These are phyloP conservation scores for Penicillium cinerascens DNA, from an alignment of 495 filamentous ascomycete genomes.

Conservation along the genomic window DNA sequence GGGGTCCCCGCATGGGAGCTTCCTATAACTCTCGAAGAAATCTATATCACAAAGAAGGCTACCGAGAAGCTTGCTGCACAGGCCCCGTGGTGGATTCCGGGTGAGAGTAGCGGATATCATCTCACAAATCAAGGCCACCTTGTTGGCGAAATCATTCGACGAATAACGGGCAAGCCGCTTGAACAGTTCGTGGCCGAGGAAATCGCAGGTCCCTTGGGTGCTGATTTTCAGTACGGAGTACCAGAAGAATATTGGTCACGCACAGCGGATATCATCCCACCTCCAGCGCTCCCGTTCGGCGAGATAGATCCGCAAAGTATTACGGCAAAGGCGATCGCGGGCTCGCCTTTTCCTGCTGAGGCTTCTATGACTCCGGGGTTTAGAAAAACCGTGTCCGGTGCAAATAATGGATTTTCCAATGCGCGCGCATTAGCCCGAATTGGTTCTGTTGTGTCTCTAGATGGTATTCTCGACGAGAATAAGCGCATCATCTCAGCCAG, in stretches of 20 bases:
- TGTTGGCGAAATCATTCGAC: slow-evolving; percentile 36
- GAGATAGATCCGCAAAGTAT: slow-evolving; percentile 14
- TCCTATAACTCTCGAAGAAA: slow-evolving; percentile 22
- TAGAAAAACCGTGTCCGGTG: slow-evolving; percentile 24
- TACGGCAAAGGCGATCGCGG: slow-evolving; percentile 9
- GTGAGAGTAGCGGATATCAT: slow-evolving; percentile 40
- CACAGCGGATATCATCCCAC: slow-evolving; percentile 25
- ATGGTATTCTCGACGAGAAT: slow-evolving; percentile 30
- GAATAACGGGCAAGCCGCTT: slow-evolving; percentile 34
- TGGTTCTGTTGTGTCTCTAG: slow-evolving; percentile 27
- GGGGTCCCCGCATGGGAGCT: slow-evolving; percentile 35
- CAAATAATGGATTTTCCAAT: slow-evolving; percentile 32
- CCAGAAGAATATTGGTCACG: slow-evolving; percentile 29
- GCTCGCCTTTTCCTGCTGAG: slow-evolving; percentile 1
- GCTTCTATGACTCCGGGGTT: slow-evolving; percentile 16
- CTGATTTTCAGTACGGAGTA: slow-evolving; percentile 39
- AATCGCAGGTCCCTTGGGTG: slow-evolving; percentile 32
- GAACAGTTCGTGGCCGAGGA: slow-evolving; percentile 41
- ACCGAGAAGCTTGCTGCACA: slow-evolving; percentile 34
- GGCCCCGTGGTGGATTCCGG: slow-evolving; percentile 44
- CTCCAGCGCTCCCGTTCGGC: no score
- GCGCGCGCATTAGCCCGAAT: slow-evolving; percentile 34
- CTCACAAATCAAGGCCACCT: slow-evolving; percentile 36
- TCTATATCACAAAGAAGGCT: slow-evolving; percentile 25
- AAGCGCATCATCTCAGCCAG: no score